A percentile compares a stretch with the other conserved stretches of the same genome.
phyloP scores from a whole-genome alignment of 768 basidiomycete genomes.

The Lactarius hengduanensis region DNA sequence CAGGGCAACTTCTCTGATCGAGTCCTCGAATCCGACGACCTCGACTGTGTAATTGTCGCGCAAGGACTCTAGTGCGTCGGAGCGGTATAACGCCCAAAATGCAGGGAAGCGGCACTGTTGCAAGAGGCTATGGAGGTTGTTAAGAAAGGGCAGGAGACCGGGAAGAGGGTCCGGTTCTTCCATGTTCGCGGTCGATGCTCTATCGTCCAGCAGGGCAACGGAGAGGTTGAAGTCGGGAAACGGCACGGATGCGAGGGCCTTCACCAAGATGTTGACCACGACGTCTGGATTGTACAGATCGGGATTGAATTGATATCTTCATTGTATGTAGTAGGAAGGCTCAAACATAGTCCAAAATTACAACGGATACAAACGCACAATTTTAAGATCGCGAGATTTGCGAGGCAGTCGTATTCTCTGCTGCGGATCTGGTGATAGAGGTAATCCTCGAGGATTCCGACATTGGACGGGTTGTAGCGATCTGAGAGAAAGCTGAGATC shows the following conservation, averaged over 20 bases:
- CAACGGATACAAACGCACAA: conserved; percentile 49
- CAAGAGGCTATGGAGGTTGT: conserved; percentile 64
- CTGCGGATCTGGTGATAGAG: conserved; percentile 90
- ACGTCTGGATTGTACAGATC: conserved; percentile 91
- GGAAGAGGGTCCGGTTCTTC: conserved; percentile 86
- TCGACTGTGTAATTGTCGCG: conserved; percentile 88
- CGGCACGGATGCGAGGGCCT: conserved; percentile 80
- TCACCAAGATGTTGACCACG: conserved; percentile 91
- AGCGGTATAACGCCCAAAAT: conserved; percentile 78
- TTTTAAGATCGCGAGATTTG: conserved; percentile 93
- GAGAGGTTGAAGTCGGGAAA: conserved; percentile 94
- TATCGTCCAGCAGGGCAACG: conserved; percentile 86
- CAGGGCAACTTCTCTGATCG: conserved; percentile 74
- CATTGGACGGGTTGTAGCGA: conserved; percentile 95
- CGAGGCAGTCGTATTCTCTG: conserved; percentile 90
- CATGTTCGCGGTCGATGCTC: conserved; percentile 48
- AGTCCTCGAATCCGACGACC: conserved; percentile 77
- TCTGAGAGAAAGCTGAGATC: conserved; percentile 47
- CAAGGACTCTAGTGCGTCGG: conserved; percentile 64
- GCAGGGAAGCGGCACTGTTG: conserved; percentile 85
- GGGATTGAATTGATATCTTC: conserved; percentile 94
- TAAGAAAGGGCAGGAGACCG: conserved; percentile 63
- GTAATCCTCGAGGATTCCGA: conserved; percentile 93
- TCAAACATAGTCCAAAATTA: conserved; percentile 3
- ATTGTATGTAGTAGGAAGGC: not conserved